Percentiles rank a stretch among this genome's conserved stretches.
phyloP scores from a whole-genome alignment of 176 grass and related monocot species.

The Eragrostis nindensis region DNA sequence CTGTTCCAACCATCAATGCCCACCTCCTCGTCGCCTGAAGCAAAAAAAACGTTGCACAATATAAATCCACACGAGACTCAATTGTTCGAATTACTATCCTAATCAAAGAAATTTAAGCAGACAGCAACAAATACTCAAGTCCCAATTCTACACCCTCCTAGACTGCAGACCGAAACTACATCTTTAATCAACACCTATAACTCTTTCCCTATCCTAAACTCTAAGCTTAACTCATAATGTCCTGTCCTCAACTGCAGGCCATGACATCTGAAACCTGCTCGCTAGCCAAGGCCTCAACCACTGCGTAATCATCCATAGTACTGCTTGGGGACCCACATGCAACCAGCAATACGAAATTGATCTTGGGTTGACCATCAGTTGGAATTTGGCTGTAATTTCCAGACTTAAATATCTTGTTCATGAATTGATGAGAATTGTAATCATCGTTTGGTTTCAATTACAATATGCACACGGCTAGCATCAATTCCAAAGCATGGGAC shows the following conservation, averaged over 20 bases:
- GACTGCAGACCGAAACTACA: background rate
- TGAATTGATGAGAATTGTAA: background rate
- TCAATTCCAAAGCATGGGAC: background rate
- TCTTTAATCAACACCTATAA: background rate
- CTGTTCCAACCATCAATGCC: constrained; percentile 79
- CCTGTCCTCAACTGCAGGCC: background rate
- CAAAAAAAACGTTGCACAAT: background rate
- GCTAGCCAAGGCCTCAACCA: background rate
- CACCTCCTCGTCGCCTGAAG: constrained; percentile 68
- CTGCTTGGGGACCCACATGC: background rate
- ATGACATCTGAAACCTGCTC: background rate
- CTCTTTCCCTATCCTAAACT: background rate
- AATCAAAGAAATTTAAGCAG: background rate
- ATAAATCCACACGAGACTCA: background rate
- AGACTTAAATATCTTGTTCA: too few species aligned
- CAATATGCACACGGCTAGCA: too few species aligned
- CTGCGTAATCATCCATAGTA: background rate
- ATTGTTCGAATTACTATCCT: background rate
- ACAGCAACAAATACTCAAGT: background rate
- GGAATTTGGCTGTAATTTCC: background rate
- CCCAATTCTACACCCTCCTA: background rate
- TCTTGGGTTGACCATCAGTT: background rate
- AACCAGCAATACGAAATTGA: background rate
- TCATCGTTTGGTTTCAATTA: too few species aligned
- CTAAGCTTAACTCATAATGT: background rate